Evolutionary conservation across 169 alveolate species (phyloP), one percentile per base, ranked within the genome.

Genomic region (Eimeria brunetti): DNA sequence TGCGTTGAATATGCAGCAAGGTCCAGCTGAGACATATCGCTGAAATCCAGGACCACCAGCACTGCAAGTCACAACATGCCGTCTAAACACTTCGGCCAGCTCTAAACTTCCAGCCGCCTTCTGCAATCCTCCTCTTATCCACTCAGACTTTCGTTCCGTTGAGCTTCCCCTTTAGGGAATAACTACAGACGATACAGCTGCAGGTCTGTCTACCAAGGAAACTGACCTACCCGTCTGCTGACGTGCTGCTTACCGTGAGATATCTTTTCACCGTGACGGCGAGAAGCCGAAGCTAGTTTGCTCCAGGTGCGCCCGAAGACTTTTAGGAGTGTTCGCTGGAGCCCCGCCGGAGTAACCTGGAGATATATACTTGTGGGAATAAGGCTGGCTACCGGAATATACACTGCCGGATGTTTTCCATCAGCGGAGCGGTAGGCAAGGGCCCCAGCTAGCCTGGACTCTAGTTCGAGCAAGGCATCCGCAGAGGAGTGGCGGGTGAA

Each of bases 371-470:
- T 85, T 14, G 91, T 60, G 80, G 91, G 91, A n/a, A 62, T 18
- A 27, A 85, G 80, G 78, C 80, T 85, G 78, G 91, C 91, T 36
- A 85, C 44, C 73, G 67, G 75, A 38, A 85, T 85, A 46, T 85
- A 85, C 91, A 85, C 91, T 46, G 91, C 91, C 24, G 91, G 91
- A 36, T 85, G 91, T 22, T 85, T 85, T 24, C 91, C 91, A 46
- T 85, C 91, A 27, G 91, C 49, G 5, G 91, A 85, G 49, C 91
- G 91, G 78, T 85, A 85, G 64, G 91, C 91, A 33, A 85, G 91
- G 46, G 91, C 78, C 46, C 91, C 91, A 0, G 73, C 91, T 33
- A 85, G 62, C 38, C 62, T 36, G 58, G 91, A 38, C 80, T 85
- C 91, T 22, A 85, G 56, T 33, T 85, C 80, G 11, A 38, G 80